phyloP scores from a whole-genome alignment of 164 flowering plant genomes.

The Vitis amurensis region DNA sequence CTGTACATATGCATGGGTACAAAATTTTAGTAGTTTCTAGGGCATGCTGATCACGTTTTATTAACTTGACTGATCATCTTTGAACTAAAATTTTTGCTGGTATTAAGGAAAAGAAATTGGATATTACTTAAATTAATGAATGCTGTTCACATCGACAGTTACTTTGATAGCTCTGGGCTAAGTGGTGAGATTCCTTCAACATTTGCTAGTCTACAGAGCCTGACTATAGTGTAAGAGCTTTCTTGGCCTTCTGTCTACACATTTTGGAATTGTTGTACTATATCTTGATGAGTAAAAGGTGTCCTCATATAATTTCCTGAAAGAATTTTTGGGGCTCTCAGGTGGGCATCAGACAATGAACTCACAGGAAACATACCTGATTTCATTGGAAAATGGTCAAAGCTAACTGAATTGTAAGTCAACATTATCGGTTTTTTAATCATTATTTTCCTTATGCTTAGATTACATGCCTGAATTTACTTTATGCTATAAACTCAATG shows the following conservation, averaged over 20 bases:
- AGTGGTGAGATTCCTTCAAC: conserved; percentile 53
- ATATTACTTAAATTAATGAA: too few relatives aligned
- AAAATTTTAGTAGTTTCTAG: too few relatives aligned
- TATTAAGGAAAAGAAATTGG: too few relatives aligned
- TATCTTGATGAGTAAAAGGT: not conserved
- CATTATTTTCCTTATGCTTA: too few relatives aligned
- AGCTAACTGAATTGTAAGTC: conserved; percentile 52
- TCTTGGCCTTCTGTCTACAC: too few relatives aligned
- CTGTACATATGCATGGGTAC: too few relatives aligned
- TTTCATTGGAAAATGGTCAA: conserved; percentile 68
- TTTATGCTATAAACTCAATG: too few relatives aligned
- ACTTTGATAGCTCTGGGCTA: conserved; percentile 50
- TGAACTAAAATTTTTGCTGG: too few relatives aligned
- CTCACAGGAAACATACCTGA: conserved; percentile 72
- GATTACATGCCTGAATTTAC: too few relatives aligned
- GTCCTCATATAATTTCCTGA: not conserved
- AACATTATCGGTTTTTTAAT: not conserved
- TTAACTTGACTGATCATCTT: too few relatives aligned
- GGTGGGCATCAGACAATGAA: conserved; percentile 68
- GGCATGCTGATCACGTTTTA: too few relatives aligned
- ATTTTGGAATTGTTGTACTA: too few relatives aligned
- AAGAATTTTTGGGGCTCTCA: conserved; percentile 21
- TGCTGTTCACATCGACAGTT: conserved; percentile 28
- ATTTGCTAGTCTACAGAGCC: conserved; percentile 37
- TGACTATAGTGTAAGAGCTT: conserved; percentile 29